Percentiles rank a stretch among this genome's conserved stretches.
phyloP scores from a whole-genome alignment of 2,329 filamentous ascomycete genomes.

The Colletotrichum echinochloae region DNA sequence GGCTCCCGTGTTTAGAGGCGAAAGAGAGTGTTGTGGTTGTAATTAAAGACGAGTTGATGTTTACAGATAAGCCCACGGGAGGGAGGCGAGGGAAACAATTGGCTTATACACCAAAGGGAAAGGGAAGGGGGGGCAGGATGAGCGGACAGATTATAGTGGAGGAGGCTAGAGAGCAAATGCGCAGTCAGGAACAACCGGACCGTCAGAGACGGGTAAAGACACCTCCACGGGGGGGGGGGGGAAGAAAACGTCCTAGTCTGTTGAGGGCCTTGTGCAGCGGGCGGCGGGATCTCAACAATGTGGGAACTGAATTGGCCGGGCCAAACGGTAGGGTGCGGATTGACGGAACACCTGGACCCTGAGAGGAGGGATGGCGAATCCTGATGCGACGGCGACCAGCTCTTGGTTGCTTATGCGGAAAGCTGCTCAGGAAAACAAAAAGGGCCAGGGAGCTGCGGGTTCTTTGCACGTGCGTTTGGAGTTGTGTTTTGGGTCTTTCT shows the following conservation, averaged over 20 bases:
- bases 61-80: conserved; percentile 33
- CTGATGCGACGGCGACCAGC: background rate
- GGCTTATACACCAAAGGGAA: conserved; percentile 27
- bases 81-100: conserved; percentile 38
- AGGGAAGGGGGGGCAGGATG: background rate
- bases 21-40: conserved; percentile 6
- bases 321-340: conserved; percentile 24
- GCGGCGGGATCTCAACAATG: conserved; percentile 38
- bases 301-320: conserved; percentile 27
- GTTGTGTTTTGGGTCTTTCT: background rate
- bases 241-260: conserved; percentile 32
- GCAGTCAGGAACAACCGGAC: conserved; percentile 9
- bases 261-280: conserved; percentile 32
- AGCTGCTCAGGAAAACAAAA: background rate
- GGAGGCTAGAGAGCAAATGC: background rate
- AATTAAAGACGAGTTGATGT: conserved; percentile 24
- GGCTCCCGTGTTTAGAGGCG: conserved; percentile 12
- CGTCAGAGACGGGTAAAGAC: background rate
- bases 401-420: background rate
- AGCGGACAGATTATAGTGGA: background rate
- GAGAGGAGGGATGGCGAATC: conserved; percentile 15
- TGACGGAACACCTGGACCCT: conserved; percentile 32
- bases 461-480: conserved; percentile 10
- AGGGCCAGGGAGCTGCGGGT: background rate
- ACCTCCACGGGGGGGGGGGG: conserved; percentile 20